Base-by-base conservation (phyloP, 2,329 filamentous ascomycete species). In the Hypomyces perniciosus region DNA sequence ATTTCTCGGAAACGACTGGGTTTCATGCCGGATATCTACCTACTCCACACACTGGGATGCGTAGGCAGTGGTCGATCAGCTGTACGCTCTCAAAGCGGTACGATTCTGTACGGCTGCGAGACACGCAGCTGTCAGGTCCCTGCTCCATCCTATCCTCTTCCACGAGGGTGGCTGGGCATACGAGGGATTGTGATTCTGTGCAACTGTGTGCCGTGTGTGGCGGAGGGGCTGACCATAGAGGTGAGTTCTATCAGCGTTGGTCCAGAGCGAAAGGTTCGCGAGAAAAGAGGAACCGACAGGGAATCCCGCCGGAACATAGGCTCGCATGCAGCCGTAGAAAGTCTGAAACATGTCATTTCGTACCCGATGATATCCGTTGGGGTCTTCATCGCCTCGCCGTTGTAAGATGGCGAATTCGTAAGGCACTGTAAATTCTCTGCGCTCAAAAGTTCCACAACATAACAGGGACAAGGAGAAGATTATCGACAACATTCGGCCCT, bases 101-200 rank as follows among this genome's bases (percentile, higher is more conserved):
- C 52, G 52, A 54, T 51, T 52, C 44, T 50, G 45, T 51, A 50
- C 48, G 44, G 41, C 47, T 46, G 52, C 54, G 52, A 56, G 54
- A 56, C 54, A 56, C 50, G 49, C 54, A 56, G 52, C 42, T 52
- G 54, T 54, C 54, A 54, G 48, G 44, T 38, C 29, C 40, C 31
- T 51, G 44, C 8, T 35, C 59, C 12, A 48, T 40, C 50, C 50
- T 30, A 52, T 34, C 43, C 20, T 26, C 33, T n/a, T 31, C 13
- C 26, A n/a, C 41, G 34, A 9, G 40, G 31, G 35, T 4, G 28
- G 33, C 41, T 48, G 50, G 41, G 45, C 29, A 48, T 45, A 40
- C 33, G 43, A 35, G 46, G 13, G 20, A 3, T 33, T 44, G 50
- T 38, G 35, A 38, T 38, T 38, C 10, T 38, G 35, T 52, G 20